phyloP scores from a whole-genome alignment of 2,329 filamentous ascomycete genomes.

The Fusarium tuaranense region DNA sequence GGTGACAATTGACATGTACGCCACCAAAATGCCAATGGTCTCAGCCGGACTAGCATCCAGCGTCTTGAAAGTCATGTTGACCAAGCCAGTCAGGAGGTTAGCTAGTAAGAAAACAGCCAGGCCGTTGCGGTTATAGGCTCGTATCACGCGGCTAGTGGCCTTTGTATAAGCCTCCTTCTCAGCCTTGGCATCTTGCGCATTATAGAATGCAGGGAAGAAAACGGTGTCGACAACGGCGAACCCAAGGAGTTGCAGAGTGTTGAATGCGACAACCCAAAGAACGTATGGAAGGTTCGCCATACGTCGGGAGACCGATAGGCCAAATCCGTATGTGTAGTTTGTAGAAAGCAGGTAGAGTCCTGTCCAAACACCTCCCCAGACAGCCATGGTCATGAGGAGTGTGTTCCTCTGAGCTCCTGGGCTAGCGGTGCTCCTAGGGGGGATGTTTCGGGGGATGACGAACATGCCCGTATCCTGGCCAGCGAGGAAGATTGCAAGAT shows the following conservation, averaged over 20 bases:
- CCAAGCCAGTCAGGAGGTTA: constrained; percentile 87
- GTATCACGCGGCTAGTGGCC: constrained; percentile 84
- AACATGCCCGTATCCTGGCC: constrained; percentile 87
- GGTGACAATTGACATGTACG: constrained; percentile 77
- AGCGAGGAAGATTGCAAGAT: constrained; percentile 92
- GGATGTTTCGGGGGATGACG: constrained; percentile 74
- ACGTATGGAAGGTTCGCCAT: constrained; percentile 95
- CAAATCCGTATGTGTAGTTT: constrained; percentile 76
- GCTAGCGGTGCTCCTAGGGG: constrained; percentile 55
- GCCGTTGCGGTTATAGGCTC: constrained; percentile 90
- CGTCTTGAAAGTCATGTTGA: constrained; percentile 90
- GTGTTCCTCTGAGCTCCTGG: constrained; percentile 63
- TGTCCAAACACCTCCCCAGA: constrained; percentile 76
- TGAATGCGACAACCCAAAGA: constrained; percentile 93
- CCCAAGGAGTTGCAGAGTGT: constrained; percentile 81
- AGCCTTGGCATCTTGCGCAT: constrained; percentile 62
- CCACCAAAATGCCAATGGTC: constrained; percentile 80
- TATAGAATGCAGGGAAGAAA: constrained; percentile 80
- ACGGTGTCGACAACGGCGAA: constrained; percentile 83
- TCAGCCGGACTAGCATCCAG: constrained; percentile 73
- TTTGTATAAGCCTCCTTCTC: constrained; percentile 74
- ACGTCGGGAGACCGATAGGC: constrained; percentile 84
- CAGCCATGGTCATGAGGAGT: constrained; percentile 72
- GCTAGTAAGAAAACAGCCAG: constrained; percentile 86
- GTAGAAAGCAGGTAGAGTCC: constrained; percentile 77